Evolutionary conservation across 257 asterid genomes (phyloP).

Genomic region (Sherardia arvensis): DNA sequence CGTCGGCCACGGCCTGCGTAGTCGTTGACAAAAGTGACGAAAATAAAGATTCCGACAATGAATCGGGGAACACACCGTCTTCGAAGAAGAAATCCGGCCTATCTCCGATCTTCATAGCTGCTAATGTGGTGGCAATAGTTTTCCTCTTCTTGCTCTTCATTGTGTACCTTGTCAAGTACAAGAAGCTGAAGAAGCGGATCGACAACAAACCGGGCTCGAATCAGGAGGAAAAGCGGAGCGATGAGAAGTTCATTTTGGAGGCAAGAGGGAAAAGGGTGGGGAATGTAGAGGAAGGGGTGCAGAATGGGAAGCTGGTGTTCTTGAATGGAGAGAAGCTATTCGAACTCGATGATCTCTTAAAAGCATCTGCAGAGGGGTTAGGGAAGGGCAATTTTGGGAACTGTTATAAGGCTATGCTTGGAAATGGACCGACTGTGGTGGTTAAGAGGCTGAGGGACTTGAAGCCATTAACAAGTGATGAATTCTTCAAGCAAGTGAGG

Average conservation of each 20-base stretch:
- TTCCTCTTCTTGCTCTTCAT: slow-evolving; percentile 36
- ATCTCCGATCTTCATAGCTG: slow-evolving; percentile 12
- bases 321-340: slow-evolving; percentile 24
- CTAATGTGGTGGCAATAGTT: slow-evolving; percentile 21
- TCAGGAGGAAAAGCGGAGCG: slow-evolving; percentile 15
- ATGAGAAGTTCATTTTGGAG: neutral
- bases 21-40: neutral
- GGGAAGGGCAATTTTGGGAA: slow-evolving; percentile 68
- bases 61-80: neutral
- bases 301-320: slow-evolving; percentile 46
- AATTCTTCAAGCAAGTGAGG: slow-evolving; percentile 44
- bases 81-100: neutral
- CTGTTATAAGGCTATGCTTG: slow-evolving; percentile 60
- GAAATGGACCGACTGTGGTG: slow-evolving; percentile 40
- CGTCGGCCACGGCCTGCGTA: slow-evolving; percentile 15
- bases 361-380: slow-evolving; percentile 72
- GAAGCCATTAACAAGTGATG: slow-evolving; percentile 54
- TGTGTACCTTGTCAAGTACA: slow-evolving; percentile 43
- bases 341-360: slow-evolving; percentile 58
- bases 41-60: neutral
- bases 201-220: slow-evolving; percentile 11
- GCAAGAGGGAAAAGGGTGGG: slow-evolving; percentile 10
- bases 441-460: slow-evolving; percentile 59
- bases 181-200: slow-evolving; percentile 28
- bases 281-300: slow-evolving; percentile 17